Evolutionary conservation across 345 rosid genomes (phyloP), one percentile per base, ranked within the genome.

Genomic region (Alliaria petiolata): DNA sequence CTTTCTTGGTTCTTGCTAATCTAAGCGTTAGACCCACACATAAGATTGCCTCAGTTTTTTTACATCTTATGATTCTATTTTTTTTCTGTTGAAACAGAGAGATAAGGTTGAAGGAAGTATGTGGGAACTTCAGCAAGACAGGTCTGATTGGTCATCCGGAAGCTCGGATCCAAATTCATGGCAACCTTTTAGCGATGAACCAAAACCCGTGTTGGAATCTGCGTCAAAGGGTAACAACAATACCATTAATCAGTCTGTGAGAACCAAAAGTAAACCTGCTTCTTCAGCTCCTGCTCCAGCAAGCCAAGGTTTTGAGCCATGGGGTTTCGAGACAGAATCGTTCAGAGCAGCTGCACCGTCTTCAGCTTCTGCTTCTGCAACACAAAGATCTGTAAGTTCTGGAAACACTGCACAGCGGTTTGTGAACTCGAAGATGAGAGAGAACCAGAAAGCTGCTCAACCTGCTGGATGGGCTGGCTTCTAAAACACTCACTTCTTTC

Each of bases 381-480:
- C 81, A 30, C 84, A 74, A 46, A 72, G 59, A 49, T 66, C 84
- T 9, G 69, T 75, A 66, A 89, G 85, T 17, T 57, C 80, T 70
- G 93, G 84, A 45, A 85, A 78, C 76, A 74, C 54, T 65, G 76
- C 90, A 19, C 82, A 52, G 80, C 77, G 78, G 45, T 51, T 57
- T 42, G 82, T 80, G 3, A 84, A 74, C 67, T 58, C 85, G 26
- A 91, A 80, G 65, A 62, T 55, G 44, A 70, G 60, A 67, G 91
- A 84, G 52, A 80, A 75, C 67, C 83, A 78, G 78, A 54, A 90
- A 51, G 52, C 87, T 60, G 61, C 80, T 72, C 97, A 87, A 65
- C 99, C 99, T 49, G 87, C 97, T 36, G 99, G 99, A 65, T 92
- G 98, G 98, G 93, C 97, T 75, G 99, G 97, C 76, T 95, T 95